These are phyloP conservation scores for Eucalyptus leucophloia DNA, from an alignment of 345 rosid genomes.

Conservation along the genomic window DNA sequence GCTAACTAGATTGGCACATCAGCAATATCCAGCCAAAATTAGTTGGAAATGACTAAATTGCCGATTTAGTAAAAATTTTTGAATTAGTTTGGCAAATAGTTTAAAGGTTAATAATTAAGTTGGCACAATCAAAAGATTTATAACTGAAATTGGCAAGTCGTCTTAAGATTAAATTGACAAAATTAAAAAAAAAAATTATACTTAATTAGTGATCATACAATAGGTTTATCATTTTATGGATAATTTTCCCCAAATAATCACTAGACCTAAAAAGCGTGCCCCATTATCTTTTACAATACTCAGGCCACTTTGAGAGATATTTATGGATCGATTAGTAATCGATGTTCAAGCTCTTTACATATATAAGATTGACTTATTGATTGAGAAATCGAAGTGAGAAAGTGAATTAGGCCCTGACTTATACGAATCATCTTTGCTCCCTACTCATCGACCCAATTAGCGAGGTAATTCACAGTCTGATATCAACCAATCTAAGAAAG, in stretches of 20 bases:
- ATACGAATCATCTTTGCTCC: not conserved
- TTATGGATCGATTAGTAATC: too few relatives aligned
- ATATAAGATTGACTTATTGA: not conserved
- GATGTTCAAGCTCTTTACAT: too few relatives aligned
- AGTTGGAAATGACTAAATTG: too few relatives aligned
- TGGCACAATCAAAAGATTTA: too few relatives aligned
- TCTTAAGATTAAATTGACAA: too few relatives aligned
- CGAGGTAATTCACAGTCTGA: not conserved
- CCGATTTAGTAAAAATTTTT: accelerated
- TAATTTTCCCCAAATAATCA: not conserved
- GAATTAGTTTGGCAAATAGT: accelerated
- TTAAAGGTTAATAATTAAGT: too few relatives aligned
- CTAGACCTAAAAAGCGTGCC: not conserved
- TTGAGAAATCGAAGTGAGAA: not conserved
- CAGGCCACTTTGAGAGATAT: not conserved
- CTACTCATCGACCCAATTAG: not conserved
- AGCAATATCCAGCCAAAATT: accelerated
- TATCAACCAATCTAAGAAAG: not conserved
- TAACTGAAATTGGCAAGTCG: too few relatives aligned
- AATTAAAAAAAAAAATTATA: too few relatives aligned
- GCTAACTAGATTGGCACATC: accelerated
- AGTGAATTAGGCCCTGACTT: not conserved
- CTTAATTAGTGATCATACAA: too few relatives aligned
- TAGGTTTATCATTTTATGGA: too few relatives aligned
- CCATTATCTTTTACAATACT: not conserved